Evolutionary conservation across 257 asterid genomes (phyloP).

Genomic region (Scutellaria baicalensis): DNA sequence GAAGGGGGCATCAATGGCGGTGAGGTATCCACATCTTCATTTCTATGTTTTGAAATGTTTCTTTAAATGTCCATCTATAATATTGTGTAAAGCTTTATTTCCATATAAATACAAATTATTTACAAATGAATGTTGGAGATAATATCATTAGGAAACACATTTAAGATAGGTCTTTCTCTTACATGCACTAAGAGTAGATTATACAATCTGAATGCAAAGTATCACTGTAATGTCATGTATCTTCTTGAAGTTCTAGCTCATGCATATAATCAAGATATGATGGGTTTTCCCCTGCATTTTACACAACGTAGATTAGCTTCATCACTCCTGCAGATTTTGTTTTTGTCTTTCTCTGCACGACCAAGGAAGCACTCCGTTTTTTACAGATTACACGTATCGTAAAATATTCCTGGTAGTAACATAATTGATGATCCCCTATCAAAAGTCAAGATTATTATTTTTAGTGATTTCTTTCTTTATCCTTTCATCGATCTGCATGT

Average conservation of each 20-base stretch:
- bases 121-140: background rate
- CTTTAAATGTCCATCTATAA: background rate
- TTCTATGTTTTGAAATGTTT: background rate
- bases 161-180: background rate
- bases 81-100: background rate
- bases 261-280: background rate
- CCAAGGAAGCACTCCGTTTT: background rate
- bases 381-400: background rate
- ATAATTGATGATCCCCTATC: background rate
- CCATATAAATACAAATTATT: background rate
- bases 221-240: background rate
- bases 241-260: background rate
- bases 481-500: background rate
- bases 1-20: slow-evolving; percentile 90
- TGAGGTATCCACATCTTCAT: slow-evolving; percentile 45
- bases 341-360: background rate
- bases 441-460: background rate
- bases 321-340: background rate
- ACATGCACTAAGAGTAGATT: background rate
- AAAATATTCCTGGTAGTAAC: background rate
- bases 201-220: background rate
- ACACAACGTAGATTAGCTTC: background rate
- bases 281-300: background rate
- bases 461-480: background rate
- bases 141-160: background rate